phyloP scores from a whole-genome alignment of 2,329 filamentous ascomycete genomes.

The Dothiorella sarmentorum region DNA sequence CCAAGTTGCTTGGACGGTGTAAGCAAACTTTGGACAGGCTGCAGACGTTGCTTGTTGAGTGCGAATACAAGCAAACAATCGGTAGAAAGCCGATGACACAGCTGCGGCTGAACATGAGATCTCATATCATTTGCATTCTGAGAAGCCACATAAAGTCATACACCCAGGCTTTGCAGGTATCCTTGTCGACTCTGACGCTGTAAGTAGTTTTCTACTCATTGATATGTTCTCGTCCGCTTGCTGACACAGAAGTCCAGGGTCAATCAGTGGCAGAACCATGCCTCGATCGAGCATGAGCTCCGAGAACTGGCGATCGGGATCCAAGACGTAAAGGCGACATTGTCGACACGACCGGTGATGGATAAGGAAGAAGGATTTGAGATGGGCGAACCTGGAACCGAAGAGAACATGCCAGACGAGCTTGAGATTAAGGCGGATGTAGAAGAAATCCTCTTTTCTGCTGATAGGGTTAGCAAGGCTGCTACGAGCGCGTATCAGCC shows the following conservation, averaged over 20 bases:
- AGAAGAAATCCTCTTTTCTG: conserved; percentile 8
- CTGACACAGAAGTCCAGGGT: not conserved
- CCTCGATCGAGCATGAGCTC: conserved; percentile 1
- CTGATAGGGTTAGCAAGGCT: not conserved
- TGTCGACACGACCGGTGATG: not conserved
- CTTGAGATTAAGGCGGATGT: not conserved
- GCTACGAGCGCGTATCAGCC: conserved; percentile 8
- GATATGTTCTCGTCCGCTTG: too few species aligned
- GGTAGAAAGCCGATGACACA: not conserved
- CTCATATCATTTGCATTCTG: conserved; percentile 11
- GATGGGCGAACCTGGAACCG: not conserved
- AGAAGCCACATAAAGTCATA: conserved; percentile 15
- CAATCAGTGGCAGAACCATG: conserved; percentile 6
- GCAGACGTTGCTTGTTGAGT: not conserved
- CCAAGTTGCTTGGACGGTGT: conserved; percentile 1
- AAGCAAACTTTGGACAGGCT: not conserved
- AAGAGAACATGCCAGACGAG: conserved; percentile 2
- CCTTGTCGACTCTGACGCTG: conserved; percentile 2
- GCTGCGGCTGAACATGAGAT: conserved; percentile 13
- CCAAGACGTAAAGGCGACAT: conserved; percentile 5
- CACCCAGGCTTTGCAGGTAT: conserved; percentile 15
- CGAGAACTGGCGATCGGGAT: not conserved
- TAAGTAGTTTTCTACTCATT: not conserved
- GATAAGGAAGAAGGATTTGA: not conserved
- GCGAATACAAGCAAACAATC: not conserved